A percentile compares a stretch with the other conserved stretches of the same genome.
Evolutionary conservation across 352 stramenopile species (phyloP).

Genomic region (Achlya hypogyna): DNA sequence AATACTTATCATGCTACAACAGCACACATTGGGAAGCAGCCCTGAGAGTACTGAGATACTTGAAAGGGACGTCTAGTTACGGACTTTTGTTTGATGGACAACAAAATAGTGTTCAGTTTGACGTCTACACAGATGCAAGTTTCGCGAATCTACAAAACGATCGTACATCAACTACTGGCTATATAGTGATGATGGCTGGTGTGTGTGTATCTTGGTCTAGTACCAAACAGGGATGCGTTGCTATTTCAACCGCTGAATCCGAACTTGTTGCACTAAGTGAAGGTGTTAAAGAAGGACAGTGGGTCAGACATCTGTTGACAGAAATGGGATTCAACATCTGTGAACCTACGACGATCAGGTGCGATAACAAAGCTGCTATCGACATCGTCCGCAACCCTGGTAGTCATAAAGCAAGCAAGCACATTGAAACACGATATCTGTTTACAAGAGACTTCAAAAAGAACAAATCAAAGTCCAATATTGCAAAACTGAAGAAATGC

Average conservation of each 20-base stretch:
- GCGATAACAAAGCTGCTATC: conserved; percentile 22
- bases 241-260: not conserved
- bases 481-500: conserved; percentile 20
- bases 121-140: not conserved
- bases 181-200: conserved; percentile 18
- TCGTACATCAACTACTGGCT: conserved; percentile 18
- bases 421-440: conserved; percentile 23
- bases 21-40: conserved; percentile 23
- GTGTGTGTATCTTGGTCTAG: conserved; percentile 17
- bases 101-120: not conserved
- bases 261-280: not conserved
- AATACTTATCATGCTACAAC: conserved; percentile 30
- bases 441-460: conserved; percentile 20
- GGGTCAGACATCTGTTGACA: not conserved
- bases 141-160: conserved; percentile 5
- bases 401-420: conserved; percentile 22
- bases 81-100: not conserved
- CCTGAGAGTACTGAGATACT: conserved; percentile 23
- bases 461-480: not conserved
- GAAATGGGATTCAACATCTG: conserved; percentile 19
- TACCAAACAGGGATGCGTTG: not conserved
- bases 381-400: conserved; percentile 21
- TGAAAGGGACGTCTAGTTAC: conserved; percentile 14
- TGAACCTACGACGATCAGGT: conserved; percentile 20
- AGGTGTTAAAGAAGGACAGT: conserved; percentile 9